phyloP scores from a whole-genome alignment of 768 basidiomycete species.

The Tylopilus subfusipes region DNA sequence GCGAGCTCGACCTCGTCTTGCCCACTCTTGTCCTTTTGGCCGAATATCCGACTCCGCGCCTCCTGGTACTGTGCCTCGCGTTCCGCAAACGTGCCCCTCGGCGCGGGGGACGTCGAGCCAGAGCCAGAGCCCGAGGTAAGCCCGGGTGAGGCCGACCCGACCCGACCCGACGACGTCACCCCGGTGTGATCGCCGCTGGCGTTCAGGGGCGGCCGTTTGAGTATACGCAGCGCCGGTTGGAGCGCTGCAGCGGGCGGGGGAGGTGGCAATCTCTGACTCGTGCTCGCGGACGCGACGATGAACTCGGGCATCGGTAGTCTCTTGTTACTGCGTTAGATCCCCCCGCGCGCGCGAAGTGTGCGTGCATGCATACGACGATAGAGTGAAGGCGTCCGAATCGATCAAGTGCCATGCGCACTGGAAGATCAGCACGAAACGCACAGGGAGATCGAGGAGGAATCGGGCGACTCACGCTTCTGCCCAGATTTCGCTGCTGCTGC shows the following conservation, averaged over 20 bases:
- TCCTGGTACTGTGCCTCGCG: slow-evolving; percentile 72
- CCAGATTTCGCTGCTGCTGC: slow-evolving; percentile 55
- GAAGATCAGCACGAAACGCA: slow-evolving; percentile 9
- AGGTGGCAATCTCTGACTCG: slow-evolving; percentile 40
- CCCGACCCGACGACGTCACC: background rate
- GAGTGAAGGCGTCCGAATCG: background rate
- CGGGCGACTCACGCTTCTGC: slow-evolving; percentile 61
- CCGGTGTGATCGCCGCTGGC: background rate
- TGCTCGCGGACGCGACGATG: slow-evolving; percentile 41
- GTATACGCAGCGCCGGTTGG: slow-evolving; percentile 62
- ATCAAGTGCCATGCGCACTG: slow-evolving; percentile 2
- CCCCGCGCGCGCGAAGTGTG: background rate
- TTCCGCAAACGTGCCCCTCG: slow-evolving; percentile 45
- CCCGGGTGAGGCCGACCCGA: slow-evolving; percentile 16
- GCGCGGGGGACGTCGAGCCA: slow-evolving; percentile 12
- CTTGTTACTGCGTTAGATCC: slow-evolving; percentile 44
- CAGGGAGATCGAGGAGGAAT: background rate
- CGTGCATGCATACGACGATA: background rate
- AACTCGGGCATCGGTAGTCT: slow-evolving; percentile 67
- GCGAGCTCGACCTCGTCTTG: background rate
- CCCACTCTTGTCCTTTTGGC: slow-evolving; percentile 20
- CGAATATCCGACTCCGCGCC: slow-evolving; percentile 72
- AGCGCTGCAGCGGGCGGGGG: slow-evolving; percentile 55
- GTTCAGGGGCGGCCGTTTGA: slow-evolving; percentile 58
- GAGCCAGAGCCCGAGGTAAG: slow-evolving; percentile 1